A percentile compares a stretch with the other conserved stretches of the same genome.
Evolutionary conservation across 352 stramenopile species (phyloP).

Genomic region (Phytopythium delawarense): DNA sequence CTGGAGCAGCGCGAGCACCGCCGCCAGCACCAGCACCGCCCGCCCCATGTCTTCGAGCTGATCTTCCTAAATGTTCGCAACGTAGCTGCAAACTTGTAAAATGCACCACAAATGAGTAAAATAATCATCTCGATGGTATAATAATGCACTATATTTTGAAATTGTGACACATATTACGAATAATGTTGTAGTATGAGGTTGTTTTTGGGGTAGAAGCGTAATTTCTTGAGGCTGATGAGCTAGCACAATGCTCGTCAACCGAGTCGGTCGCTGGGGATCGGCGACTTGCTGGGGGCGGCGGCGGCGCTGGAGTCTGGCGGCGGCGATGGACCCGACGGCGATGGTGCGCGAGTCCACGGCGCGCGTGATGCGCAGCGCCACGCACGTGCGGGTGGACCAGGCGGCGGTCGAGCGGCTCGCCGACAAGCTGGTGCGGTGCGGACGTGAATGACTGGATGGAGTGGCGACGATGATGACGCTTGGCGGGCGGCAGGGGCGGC

Average conservation of each 20-base stretch:
- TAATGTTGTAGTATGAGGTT: no score
- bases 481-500: conserved; percentile 21
- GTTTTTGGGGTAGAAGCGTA: no score
- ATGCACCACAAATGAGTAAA: no score
- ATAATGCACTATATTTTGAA: no score
- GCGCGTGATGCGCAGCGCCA: conserved; percentile 32
- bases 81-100: no score
- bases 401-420: conserved; percentile 27
- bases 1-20: conserved; percentile 9
- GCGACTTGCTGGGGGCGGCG: background rate
- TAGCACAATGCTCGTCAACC: background rate
- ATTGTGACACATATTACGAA: no score
- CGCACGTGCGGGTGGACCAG: conserved; percentile 35
- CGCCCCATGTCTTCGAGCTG: no score
- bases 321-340: conserved; percentile 46
- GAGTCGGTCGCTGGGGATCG: background rate
- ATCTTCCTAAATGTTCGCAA: no score
- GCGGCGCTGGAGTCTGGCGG: background rate
- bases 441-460: background rate
- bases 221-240: no score
- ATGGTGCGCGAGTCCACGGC: conserved; percentile 48
- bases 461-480: background rate
- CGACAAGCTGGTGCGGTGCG: conserved; percentile 33
- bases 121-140: no score
- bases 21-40: background rate